Conservation (phyloP, 169 alveolate species). For the Cryptosporidium andersoni region DNA sequence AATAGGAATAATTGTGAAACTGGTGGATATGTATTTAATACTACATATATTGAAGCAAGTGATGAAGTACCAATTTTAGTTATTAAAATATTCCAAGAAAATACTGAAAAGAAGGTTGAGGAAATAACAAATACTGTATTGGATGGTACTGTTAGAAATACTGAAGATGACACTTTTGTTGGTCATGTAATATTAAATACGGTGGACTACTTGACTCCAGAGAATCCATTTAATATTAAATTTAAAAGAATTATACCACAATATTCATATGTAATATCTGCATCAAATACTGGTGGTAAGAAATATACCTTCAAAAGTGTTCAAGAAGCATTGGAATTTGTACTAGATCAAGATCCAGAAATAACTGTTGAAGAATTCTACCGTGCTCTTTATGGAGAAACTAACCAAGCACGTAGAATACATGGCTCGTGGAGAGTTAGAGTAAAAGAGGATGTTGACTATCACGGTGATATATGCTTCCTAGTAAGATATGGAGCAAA, state of each 20-base stretch:
- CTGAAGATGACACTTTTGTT: constrained; percentile 19
- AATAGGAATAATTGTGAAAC: constrained; percentile 39
- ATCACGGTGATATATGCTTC: constrained; percentile 62
- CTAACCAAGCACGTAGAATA: constrained; percentile 67
- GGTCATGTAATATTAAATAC: constrained; percentile 68
- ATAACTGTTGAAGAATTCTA: constrained; percentile 59
- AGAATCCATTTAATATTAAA: constrained; percentile 67
- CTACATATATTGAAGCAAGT: constrained; percentile 69
- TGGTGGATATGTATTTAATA: constrained; percentile 51
- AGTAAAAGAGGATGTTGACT: constrained; percentile 66
- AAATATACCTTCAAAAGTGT: constrained; percentile 49
- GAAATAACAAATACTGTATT: too few species aligned
- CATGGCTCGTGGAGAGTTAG: constrained; percentile 71
- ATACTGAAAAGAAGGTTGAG: neutral
- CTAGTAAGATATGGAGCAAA: constrained; percentile 67
- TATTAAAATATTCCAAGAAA: constrained; percentile 61
- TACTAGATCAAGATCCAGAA: constrained; percentile 51
- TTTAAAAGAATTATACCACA: constrained; percentile 43
- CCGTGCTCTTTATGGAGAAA: constrained; percentile 63
- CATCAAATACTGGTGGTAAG: constrained; percentile 67
- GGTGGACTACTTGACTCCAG: constrained; percentile 66
- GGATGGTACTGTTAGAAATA: neutral
- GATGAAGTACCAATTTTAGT: constrained; percentile 68
- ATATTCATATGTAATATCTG: constrained; percentile 60
- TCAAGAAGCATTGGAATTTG: constrained; percentile 53